phyloP scores from a whole-genome alignment of 345 rosid genomes.

The Salix arbutifolia region DNA sequence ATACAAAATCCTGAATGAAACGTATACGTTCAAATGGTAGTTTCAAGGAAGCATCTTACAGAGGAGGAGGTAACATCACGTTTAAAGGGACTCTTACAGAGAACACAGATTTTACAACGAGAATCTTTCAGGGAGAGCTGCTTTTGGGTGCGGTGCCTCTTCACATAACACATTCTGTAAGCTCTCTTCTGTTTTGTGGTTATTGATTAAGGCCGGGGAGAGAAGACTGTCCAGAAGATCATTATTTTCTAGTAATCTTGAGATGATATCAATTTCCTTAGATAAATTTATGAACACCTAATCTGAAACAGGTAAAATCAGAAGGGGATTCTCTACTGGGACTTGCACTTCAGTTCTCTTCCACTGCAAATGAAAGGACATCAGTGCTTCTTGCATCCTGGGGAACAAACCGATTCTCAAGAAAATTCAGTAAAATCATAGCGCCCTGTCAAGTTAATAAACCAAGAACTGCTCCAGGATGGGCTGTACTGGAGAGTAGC shows the following conservation, averaged over 20 bases:
- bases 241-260: background rate
- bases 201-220: background rate
- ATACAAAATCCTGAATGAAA: background rate
- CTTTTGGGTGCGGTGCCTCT: conserved; percentile 45
- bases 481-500: conserved; percentile 47
- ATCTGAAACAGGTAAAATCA: conserved; percentile 57
- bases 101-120: conserved; percentile 41
- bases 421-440: conserved; percentile 35
- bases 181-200: conserved; percentile 10
- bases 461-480: conserved; percentile 35
- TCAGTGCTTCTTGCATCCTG: conserved; percentile 45
- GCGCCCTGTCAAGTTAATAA: conserved; percentile 25
- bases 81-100: conserved; percentile 62
- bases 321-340: conserved; percentile 54
- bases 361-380: conserved; percentile 29
- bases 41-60: conserved; percentile 51
- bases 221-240: background rate
- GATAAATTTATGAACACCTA: background rate
- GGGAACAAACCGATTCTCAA: conserved; percentile 19
- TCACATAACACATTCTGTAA: conserved; percentile 61
- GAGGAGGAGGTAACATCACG: conserved; percentile 68
- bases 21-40: conserved; percentile 28
- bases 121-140: conserved; percentile 58
- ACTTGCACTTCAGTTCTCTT: conserved; percentile 54
- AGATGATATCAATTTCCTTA: background rate